These are phyloP conservation scores for Septoria linicola DNA, from an alignment of 2,329 filamentous ascomycete genomes.

Conservation along the genomic window DNA sequence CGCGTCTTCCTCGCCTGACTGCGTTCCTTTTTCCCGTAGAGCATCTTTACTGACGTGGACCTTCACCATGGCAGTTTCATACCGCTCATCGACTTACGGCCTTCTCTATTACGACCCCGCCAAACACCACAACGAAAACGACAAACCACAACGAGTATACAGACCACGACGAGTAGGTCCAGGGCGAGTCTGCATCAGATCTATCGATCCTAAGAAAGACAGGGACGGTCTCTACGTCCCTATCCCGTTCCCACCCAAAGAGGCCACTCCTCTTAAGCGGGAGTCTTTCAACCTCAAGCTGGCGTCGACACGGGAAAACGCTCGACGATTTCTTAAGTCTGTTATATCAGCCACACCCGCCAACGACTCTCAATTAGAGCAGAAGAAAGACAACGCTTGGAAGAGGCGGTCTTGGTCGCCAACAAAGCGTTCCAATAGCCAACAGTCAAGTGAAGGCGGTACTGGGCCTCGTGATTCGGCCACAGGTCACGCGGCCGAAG, in stretches of 20 bases:
- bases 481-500: constrained; percentile 12
- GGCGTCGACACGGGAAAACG: constrained; percentile 51
- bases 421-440: constrained; percentile 25
- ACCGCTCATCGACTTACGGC: constrained; percentile 29
- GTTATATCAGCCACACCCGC: constrained; percentile 38
- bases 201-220: constrained; percentile 48
- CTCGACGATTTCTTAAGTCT: constrained; percentile 51
- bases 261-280: constrained; percentile 17
- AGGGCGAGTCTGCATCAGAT: constrained; percentile 58
- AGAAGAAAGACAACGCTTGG: constrained; percentile 21
- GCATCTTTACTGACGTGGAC: constrained; percentile 17
- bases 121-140: constrained; percentile 22
- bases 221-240: constrained; percentile 25
- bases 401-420: constrained; percentile 38
- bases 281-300: constrained; percentile 44
- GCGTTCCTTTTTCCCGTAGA: constrained; percentile 1
- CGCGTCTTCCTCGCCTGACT: constrained; percentile 10
- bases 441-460: constrained; percentile 24
- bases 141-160: constrained; percentile 41
- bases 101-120: constrained; percentile 29
- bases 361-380: constrained; percentile 12
- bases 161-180: constrained; percentile 55
- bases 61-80: constrained; percentile 27
- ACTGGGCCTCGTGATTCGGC: neutral
- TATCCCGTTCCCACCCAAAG: constrained; percentile 17